A percentile compares a stretch with the other conserved stretches of the same genome.
These are phyloP conservation scores for Mucor sp. DNA, from an alignment of 371 early-diverging fungal species.

Conservation along the genomic window DNA sequence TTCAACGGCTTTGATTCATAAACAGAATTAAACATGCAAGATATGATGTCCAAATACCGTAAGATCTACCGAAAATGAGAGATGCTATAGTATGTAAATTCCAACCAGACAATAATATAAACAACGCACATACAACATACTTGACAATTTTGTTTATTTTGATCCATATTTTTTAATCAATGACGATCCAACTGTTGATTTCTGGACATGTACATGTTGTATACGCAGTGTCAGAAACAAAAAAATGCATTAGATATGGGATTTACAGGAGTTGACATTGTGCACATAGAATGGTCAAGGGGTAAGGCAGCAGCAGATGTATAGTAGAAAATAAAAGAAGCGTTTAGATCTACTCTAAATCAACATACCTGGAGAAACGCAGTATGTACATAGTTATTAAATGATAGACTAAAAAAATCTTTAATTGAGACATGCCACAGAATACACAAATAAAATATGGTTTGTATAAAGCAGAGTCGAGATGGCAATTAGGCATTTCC, in stretches of 20 bases:
- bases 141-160: background rate
- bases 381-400: background rate
- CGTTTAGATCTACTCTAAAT: background rate
- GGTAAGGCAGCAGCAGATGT: background rate
- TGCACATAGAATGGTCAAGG: background rate
- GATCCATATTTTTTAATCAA: background rate
- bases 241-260: background rate
- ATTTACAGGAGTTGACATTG: background rate
- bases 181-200: background rate
- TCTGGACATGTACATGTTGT: background rate
- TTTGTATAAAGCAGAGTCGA: background rate
- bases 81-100: slow-evolving; percentile 3
- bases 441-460: background rate
- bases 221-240: background rate
- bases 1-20: no score
- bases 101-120: slow-evolving; percentile 5
- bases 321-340: background rate
- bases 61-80: background rate
- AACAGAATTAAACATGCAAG: background rate
- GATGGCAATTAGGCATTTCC: background rate
- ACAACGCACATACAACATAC: background rate
- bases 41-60: background rate
- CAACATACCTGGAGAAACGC: background rate
- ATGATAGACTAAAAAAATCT: background rate
- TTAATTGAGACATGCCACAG: background rate